A percentile compares a stretch with the other conserved stretches of the same genome.
phyloP scores from a whole-genome alignment of 2,329 filamentous ascomycete genomes.

The Huntiella moniliformis region DNA sequence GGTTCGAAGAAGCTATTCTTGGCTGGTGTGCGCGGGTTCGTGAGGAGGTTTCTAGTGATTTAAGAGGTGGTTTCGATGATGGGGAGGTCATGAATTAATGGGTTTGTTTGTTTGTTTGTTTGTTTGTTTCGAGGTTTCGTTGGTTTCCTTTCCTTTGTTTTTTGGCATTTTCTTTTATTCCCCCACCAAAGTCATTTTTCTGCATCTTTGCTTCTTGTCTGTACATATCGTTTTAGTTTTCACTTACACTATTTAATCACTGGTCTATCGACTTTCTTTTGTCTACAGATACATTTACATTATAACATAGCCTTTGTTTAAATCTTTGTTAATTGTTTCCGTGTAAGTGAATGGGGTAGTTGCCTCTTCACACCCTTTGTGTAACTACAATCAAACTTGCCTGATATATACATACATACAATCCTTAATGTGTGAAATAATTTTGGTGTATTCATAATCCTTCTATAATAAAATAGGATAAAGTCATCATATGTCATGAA shows the following conservation, averaged over 20 bases:
- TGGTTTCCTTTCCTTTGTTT: background rate
- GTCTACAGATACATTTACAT: background rate
- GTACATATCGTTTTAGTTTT: background rate
- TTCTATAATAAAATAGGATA: background rate
- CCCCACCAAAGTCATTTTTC: background rate
- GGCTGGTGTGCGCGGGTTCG: conserved; percentile 70
- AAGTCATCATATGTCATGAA: background rate
- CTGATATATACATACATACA: too few relatives aligned
- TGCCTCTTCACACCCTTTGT: background rate
- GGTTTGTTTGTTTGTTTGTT: background rate
- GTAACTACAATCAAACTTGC: background rate
- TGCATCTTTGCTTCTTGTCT: background rate
- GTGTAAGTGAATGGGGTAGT: background rate
- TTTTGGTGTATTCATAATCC: background rate
- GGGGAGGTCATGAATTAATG: background rate
- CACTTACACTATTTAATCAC: background rate
- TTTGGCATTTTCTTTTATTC: background rate
- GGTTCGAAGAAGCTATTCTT: conserved; percentile 67
- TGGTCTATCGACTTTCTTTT: too few relatives aligned
- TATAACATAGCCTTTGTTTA: background rate
- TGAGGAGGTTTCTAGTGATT: conserved; percentile 61
- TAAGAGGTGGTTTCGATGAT: conserved; percentile 14
- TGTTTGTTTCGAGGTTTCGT: background rate
- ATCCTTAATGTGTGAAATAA: too few relatives aligned
- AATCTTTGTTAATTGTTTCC: background rate